Evolutionary conservation across 805 yeast species (phyloP).

Genomic region (Pichia heedii): DNA sequence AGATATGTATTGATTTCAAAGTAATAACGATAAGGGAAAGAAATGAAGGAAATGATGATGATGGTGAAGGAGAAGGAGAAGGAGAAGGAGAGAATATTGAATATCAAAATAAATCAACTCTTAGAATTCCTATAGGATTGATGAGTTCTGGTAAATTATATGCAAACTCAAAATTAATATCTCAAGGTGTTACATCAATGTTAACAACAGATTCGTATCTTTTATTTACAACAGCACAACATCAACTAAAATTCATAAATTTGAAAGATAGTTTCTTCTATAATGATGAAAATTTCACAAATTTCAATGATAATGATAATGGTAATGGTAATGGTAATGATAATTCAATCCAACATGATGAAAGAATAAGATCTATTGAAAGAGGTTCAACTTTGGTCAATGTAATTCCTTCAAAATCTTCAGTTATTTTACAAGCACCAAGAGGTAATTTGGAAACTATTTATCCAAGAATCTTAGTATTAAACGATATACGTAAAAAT

Average conservation of each 20-base stretch:
- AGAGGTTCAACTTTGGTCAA: conserved; percentile 83
- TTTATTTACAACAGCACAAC: conserved; percentile 81
- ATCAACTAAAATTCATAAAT: conserved; percentile 74
- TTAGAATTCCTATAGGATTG: conserved; percentile 49
- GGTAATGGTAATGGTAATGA: conserved; percentile 43
- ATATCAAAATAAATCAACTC: conserved; percentile 6
- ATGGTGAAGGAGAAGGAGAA: conserved; percentile 13
- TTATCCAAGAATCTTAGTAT: conserved; percentile 84
- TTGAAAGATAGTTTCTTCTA: conserved; percentile 27
- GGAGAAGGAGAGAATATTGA: conserved; percentile 9
- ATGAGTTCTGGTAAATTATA: conserved; percentile 67
- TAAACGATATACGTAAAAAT: conserved; percentile 67
- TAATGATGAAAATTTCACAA: conserved; percentile 9
- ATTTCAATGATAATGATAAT: conserved; percentile 6
- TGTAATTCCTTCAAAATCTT: conserved; percentile 70
- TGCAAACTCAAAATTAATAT: conserved; percentile 48
- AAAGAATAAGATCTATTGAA: conserved; percentile 81
- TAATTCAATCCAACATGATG: conserved; percentile 49
- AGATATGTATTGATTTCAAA: conserved; percentile 54
- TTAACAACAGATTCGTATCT: conserved; percentile 63
- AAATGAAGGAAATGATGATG: not conserved
- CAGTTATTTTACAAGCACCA: conserved; percentile 86
- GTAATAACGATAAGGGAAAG: conserved; percentile 26
- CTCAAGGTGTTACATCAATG: conserved; percentile 76
- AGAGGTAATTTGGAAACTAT: conserved; percentile 95